These are phyloP conservation scores for Astrothelium macrocarpum DNA, from an alignment of 495 filamentous ascomycete species.

Conservation along the genomic window DNA sequence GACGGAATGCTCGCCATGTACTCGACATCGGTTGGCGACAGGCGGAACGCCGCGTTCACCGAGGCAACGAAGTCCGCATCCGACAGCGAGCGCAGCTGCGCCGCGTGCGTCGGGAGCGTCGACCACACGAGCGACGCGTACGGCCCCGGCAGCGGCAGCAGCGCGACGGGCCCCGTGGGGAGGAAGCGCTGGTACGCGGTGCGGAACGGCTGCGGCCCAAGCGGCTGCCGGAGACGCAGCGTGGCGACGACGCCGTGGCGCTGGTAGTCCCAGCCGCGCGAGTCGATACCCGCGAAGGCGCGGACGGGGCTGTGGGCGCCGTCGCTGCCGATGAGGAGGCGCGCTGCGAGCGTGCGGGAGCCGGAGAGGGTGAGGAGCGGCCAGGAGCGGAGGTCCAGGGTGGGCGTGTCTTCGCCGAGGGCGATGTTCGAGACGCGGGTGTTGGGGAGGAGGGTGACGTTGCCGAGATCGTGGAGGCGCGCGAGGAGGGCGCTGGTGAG, in stretches of 20 bases:
- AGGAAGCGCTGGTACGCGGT: constrained; percentile 94
- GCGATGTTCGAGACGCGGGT: constrained; percentile 67
- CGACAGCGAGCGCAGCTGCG: constrained; percentile 66
- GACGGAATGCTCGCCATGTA: constrained; percentile 60
- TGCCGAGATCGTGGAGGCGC: constrained; percentile 58
- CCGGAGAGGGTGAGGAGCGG: constrained; percentile 64
- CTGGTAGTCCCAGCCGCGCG: constrained; percentile 86
- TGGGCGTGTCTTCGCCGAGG: constrained; percentile 50
- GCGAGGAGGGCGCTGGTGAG: constrained; percentile 65
- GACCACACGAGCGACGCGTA: constrained; percentile 87
- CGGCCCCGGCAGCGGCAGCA: constrained; percentile 82
- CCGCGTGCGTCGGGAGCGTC: constrained; percentile 67
- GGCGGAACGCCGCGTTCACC: constrained; percentile 89
- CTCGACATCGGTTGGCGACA: constrained; percentile 64
- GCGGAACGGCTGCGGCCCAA: constrained; percentile 47
- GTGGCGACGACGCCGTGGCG: constrained; percentile 88
- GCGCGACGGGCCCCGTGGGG: constrained; percentile 79
- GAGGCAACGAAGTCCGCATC: constrained; percentile 66
- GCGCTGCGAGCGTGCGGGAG: constrained; percentile 55
- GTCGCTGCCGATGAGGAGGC: constrained; percentile 86
- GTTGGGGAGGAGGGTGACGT: constrained; percentile 60
- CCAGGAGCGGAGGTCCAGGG: constrained; percentile 71
- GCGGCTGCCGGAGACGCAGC: constrained; percentile 52
- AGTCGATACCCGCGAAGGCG: constrained; percentile 74
- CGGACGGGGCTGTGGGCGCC: constrained; percentile 91